Base-by-base conservation (phyloP, 1,139 yeast species). In the Candida freyschussii region DNA sequence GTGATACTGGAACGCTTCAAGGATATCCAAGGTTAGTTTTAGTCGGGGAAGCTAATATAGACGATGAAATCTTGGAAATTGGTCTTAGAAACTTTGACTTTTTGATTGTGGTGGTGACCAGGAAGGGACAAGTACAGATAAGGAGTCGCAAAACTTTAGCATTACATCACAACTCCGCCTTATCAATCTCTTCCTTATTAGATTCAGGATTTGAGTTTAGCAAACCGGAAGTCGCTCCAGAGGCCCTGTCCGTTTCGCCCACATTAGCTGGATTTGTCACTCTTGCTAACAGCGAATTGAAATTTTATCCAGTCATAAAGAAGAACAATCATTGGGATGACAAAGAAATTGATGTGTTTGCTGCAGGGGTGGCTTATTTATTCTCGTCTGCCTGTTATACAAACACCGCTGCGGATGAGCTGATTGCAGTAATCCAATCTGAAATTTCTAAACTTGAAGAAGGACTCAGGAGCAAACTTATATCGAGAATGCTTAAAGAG, bases 321-420 rank as follows among this genome's bases (percentile, higher is more conserved):
- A 13, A 9, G 3, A 19, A 21, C 3, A n/a, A 18, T 2, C 13
- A 17, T 7, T 37, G 41, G 45, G 29, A 31, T 20, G 30, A 30
- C 3, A 39, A 36, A 14, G 49, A 44, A 4, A 31, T 37, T 16
- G 18, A 26, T 5, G 18, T 64, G 2, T 59, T 77, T 0, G 67
- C 83, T 0, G 78, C 75, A 2, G 83, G 76, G 0, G 57, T 81
- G 37, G 84, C 91, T 0, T 66, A 70, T 25, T 60, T 78, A 10
- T 86, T 81, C 51, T 75, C 91, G 0, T 66, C 69, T 33, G 72
- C 86, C 0, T 81, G 89, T 47, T 80, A 78, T 51, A 63, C 77
- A 24, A 79, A 71, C 39, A 60, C 73, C 8, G 69, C 75, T 33
- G 69, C 80, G 1, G 93, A 83, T 51, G 94, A 84, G 49, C 56